Base-by-base conservation (phyloP, 2,329 filamentous ascomycete species). In the Neurospora sp. region DNA sequence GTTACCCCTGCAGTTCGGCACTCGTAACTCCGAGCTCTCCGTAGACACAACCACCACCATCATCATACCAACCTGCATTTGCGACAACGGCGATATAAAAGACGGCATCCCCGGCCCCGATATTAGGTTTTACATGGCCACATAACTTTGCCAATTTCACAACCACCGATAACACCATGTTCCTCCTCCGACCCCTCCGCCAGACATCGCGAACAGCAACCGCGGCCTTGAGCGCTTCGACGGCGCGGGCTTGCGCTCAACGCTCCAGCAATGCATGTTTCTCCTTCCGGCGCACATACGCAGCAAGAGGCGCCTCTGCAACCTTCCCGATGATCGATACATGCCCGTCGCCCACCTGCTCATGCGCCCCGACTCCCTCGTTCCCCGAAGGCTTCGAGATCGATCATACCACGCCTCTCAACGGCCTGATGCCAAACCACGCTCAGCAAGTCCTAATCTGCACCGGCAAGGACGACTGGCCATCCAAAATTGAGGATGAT, bases 401-500 rank as follows among this genome's bases (percentile, higher is more conserved):
- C 68, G 93, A 97, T 77, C 84, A 86, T 75, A 85, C 87, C 71
- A 87, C 87, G 46, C 84, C 86, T 19, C 82, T 97, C 62, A 90
- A 91, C 77, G 92, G 92, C 12, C 90, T 91, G 6, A 94, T 97
- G 81, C 84, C 91, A 1, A 83, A 85, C 1, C 97, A 97, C 78
- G 85, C 89, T 1, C 90, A 96, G 79, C 93, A 97, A 75, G 86
- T 97, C 3, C 80, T 98, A 10, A 84, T 97, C 15, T 94, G 91
- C 72, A 97, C 93, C 0, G 93, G 92, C 4, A 87, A 88, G 71
- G 81, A 85, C 38, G 92, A 97, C 80, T 97, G 94, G 94, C 83
- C 85, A 37, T 94, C 91, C 76, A 87, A 88, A 70, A 96, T 97
- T 72, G 93, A 97, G 78, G 89, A 97, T 66, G 93, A 96, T 71